phyloP scores from a whole-genome alignment of 352 stramenopile genomes.

The Peronosclerospora sorghi region DNA sequence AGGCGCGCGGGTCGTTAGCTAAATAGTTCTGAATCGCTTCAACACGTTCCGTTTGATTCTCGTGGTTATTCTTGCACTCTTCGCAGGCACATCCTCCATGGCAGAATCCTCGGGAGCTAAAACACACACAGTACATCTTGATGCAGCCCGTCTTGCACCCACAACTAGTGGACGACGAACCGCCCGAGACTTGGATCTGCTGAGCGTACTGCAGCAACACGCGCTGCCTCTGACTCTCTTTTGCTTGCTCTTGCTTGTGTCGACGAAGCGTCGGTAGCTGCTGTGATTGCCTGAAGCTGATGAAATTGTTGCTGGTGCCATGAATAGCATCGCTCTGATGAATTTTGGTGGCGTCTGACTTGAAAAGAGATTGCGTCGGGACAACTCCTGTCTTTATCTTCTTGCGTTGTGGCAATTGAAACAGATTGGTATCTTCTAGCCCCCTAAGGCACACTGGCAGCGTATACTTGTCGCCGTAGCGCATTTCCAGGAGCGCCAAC shows the following conservation, averaged over 20 bases:
- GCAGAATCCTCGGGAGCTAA: slow-evolving; percentile 74
- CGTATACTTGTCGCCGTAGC: slow-evolving; percentile 26
- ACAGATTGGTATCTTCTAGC: slow-evolving; percentile 31
- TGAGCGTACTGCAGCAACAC: slow-evolving; percentile 45
- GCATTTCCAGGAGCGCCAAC: slow-evolving; percentile 52
- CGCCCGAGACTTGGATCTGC: slow-evolving; percentile 61
- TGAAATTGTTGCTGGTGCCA: slow-evolving; percentile 1
- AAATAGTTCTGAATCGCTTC: slow-evolving; percentile 70
- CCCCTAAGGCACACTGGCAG: slow-evolving; percentile 28
- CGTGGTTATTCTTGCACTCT: slow-evolving; percentile 61
- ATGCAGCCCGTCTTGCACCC: slow-evolving; percentile 80
- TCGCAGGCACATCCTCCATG: slow-evolving; percentile 53
- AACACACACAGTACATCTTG: slow-evolving; percentile 84
- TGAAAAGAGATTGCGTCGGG: not conserved
- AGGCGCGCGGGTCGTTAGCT: slow-evolving; percentile 60
- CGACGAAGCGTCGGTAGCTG: slow-evolving; percentile 7
- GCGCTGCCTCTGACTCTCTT: slow-evolving; percentile 33
- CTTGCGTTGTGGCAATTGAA: slow-evolving; percentile 20
- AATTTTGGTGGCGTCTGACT: slow-evolving; percentile 8
- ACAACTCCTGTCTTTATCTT: slow-evolving; percentile 9
- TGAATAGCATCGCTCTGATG: not conserved
- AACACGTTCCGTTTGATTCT: slow-evolving; percentile 48
- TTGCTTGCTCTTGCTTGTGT: slow-evolving; percentile 20
- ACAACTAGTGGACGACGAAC: slow-evolving; percentile 63
- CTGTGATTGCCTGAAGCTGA: slow-evolving; percentile 4